Evolutionary conservation across 495 filamentous ascomycete species (phyloP), one percentile per base, ranked within the genome.

Genomic region (Acidiella bohemica): DNA sequence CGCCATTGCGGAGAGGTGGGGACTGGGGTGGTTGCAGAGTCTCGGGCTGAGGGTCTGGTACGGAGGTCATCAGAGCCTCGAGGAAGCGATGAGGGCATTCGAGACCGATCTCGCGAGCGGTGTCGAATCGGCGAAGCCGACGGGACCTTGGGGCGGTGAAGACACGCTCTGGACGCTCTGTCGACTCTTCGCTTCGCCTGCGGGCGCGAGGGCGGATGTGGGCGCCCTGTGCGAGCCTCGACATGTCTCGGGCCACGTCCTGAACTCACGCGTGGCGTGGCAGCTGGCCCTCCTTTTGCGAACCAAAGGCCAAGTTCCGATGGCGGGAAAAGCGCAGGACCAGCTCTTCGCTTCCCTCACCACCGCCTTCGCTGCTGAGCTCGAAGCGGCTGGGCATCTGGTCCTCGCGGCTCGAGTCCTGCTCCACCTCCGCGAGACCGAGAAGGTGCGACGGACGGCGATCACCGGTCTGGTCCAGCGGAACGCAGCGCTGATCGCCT

Each of bases 31-130:
- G 90, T 73, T 80, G 58, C 84, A 90, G 49, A 78, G 84, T 1
- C 93, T 97, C 56, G 92, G 83, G 11, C 68, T 97, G 16, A 75
- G 86, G 34, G 68, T 96, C 7, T 93, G 81, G 76, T 95, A 93
- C 57, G 74, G 71, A 27, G 82, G 75, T 30, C 64, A 68, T 8
- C 75, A 83, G 25, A 66, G 72, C 27, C 65, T 93, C 24, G 72
- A 78, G 37, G 66, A 63, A 33, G 86, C 85, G 8, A 73, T 93
- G 14, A 59, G 67, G 20, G 70, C 69, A 13, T 94, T 79, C 58
- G 61, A 68, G 32, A 54, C 73, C 18, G 82, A 93, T 50, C 62
- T 93, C 5, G 64, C 53, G 12, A 42, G 36, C 14, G 67, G 50
- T 66, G 70, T 49, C 67, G 77, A 50, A 39, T 72, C 83, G 52